Evolutionary conservation across 2,329 filamentous ascomycete genomes (phyloP).

Genomic region (Colletotrichum sp.): DNA sequence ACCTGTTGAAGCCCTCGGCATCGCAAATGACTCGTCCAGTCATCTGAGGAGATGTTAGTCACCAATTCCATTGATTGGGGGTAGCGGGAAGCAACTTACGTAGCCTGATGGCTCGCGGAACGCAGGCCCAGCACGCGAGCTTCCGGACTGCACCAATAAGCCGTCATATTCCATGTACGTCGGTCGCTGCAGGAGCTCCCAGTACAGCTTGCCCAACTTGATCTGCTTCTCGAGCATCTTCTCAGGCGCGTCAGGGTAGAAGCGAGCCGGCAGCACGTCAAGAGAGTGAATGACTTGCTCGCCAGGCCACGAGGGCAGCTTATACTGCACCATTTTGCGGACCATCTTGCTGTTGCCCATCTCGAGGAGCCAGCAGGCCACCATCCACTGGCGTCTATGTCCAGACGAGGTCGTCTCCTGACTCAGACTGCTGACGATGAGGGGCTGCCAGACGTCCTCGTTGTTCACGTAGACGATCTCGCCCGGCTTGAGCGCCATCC

Average conservation of each 20-base stretch:
- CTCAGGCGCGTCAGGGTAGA: slow-evolving; percentile 42
- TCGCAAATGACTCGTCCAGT: slow-evolving; percentile 48
- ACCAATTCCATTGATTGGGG: rapidly evolving
- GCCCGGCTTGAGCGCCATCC: slow-evolving; percentile 51
- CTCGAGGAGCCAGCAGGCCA: slow-evolving; percentile 49
- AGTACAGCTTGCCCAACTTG: slow-evolving; percentile 47
- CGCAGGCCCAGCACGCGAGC: slow-evolving; percentile 2
- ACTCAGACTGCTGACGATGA: slow-evolving; percentile 41
- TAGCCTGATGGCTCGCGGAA: slow-evolving; percentile 36
- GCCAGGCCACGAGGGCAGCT: slow-evolving; percentile 42
- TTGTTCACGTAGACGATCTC: slow-evolving; percentile 47
- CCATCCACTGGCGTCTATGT: not conserved
- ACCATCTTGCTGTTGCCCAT: slow-evolving; percentile 36
- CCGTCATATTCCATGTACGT: slow-evolving; percentile 53
- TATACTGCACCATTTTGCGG: slow-evolving; percentile 41
- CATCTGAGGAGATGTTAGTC: slow-evolving; percentile 27
- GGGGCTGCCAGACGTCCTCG: slow-evolving; percentile 44
- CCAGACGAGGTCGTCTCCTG: not conserved
- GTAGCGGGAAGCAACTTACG: not conserved
- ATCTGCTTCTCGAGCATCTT: slow-evolving; percentile 42
- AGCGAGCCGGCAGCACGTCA: slow-evolving; percentile 45
- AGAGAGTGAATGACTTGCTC: slow-evolving; percentile 48
- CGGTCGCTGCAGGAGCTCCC: slow-evolving; percentile 50
- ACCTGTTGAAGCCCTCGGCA: slow-evolving; percentile 44
- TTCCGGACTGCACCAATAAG: slow-evolving; percentile 35